phyloP scores from a whole-genome alignment of 495 filamentous ascomycete species.

The Bacidia gigantensis region DNA sequence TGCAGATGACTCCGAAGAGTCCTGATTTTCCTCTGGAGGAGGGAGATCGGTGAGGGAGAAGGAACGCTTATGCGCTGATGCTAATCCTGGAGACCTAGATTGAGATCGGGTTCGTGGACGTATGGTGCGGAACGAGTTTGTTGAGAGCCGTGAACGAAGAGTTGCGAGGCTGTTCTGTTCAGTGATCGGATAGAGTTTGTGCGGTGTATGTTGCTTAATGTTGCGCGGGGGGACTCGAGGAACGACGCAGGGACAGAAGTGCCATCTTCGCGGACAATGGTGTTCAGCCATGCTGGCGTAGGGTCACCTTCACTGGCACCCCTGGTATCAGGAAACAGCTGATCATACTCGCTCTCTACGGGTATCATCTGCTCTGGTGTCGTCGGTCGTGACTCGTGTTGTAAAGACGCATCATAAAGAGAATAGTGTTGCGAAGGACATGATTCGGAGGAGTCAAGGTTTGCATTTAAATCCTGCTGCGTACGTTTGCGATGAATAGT shows the following conservation, averaged over 20 bases:
- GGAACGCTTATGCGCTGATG: conserved; percentile 10
- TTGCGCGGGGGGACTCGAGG: conserved; percentile 1
- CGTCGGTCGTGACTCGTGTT: conserved; percentile 17
- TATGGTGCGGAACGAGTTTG: not conserved
- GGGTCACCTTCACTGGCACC: not conserved
- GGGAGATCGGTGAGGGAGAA: conserved; percentile 13
- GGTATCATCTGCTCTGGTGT: not conserved
- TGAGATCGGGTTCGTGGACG: conserved; percentile 6
- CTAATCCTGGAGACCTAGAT: conserved; percentile 9
- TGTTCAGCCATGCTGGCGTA: conserved; percentile 9
- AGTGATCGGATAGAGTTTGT: conserved; percentile 12
- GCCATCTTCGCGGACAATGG: conserved; percentile 6
- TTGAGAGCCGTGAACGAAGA: conserved; percentile 6
- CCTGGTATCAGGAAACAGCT: not conserved
- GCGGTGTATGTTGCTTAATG: conserved; percentile 5
- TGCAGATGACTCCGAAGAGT: conserved; percentile 15
- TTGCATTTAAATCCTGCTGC: conserved; percentile 11
- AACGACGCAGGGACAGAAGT: conserved; percentile 10
- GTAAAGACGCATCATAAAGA: conserved; percentile 31
- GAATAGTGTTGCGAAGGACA: conserved; percentile 28
- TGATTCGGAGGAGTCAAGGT: conserved; percentile 25
- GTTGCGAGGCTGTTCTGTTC: conserved; percentile 14
- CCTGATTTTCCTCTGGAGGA: conserved; percentile 14
- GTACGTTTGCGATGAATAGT: conserved; percentile 12
- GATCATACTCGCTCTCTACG: not conserved